Evolutionary conservation across 495 filamentous ascomycete species (phyloP).

Genomic region (Penicillium herquei): DNA sequence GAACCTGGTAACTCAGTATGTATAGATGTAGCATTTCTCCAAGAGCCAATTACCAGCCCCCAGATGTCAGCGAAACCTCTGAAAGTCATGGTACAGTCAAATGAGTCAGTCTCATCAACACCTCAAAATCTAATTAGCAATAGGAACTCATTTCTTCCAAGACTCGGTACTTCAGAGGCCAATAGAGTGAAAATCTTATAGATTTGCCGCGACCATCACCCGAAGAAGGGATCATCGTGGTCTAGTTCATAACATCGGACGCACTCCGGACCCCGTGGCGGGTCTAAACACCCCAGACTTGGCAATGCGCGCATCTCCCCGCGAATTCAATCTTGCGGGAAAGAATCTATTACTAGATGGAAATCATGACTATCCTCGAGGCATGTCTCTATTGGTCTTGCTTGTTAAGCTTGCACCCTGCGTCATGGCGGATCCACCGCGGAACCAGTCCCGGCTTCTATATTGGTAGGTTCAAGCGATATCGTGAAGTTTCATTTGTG

Average conservation of each 20-base stretch:
- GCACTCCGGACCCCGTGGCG: no score
- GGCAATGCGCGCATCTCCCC: not conserved
- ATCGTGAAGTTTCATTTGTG: not conserved
- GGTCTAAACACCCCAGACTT: not conserved
- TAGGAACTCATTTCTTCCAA: not conserved
- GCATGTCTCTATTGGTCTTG: not conserved
- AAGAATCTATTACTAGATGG: not conserved
- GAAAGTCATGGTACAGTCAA: not conserved
- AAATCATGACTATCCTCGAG: not conserved
- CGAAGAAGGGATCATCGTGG: not conserved
- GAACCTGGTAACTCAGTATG: no score
- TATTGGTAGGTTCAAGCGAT: slow-evolving; percentile 19
- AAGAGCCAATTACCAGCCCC: no score
- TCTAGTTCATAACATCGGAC: no score
- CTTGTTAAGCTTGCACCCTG: not conserved
- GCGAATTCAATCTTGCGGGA: not conserved
- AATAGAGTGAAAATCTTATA: not conserved
- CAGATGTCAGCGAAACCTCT: no score
- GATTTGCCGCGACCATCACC: not conserved
- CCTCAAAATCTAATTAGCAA: not conserved
- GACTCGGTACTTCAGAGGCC: not conserved
- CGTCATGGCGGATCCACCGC: slow-evolving; percentile 8
- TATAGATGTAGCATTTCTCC: no score
- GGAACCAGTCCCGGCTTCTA: slow-evolving; percentile 8
- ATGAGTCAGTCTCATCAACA: not conserved